Conservation (phyloP, 2,329 filamentous ascomycete genomes). For the Chaetomium globosum region DNA sequence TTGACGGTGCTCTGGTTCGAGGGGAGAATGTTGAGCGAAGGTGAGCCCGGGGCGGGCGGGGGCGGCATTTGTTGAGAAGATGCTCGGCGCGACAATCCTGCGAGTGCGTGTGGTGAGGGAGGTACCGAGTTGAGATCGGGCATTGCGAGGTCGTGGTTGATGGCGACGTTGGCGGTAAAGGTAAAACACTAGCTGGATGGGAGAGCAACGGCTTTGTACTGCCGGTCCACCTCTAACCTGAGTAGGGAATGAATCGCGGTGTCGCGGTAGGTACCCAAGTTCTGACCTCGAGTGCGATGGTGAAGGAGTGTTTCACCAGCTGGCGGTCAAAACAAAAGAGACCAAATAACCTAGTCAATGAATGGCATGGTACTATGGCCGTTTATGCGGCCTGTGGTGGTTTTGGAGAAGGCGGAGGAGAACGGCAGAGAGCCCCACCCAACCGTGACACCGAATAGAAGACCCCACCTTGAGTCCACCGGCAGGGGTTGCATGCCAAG, state of each 20-base stretch:
- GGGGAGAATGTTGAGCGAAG: conserved; percentile 59
- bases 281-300: background rate
- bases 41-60: conserved; percentile 45
- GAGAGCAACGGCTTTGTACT: background rate
- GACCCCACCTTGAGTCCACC: background rate
- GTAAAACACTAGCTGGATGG: background rate
- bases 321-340: conserved; percentile 21
- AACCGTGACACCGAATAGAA: background rate
- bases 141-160: conserved; percentile 43
- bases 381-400: conserved; percentile 29
- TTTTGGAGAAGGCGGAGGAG: conserved; percentile 20
- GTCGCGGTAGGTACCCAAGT: background rate
- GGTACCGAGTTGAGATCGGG: conserved; percentile 61
- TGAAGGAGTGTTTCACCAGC: conserved; percentile 8
- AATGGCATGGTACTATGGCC: conserved; percentile 30
- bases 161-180: background rate
- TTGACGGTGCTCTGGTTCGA: conserved; percentile 58
- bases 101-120: conserved; percentile 52
- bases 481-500: background rate
- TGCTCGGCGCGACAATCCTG: conserved; percentile 47
- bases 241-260: background rate
- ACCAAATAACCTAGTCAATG: background rate
- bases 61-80: conserved; percentile 51
- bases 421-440: conserved; percentile 1
- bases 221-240: background rate